Evolutionary conservation across 352 stramenopile species (phyloP), one percentile per base, ranked within the genome.

Genomic region (Pythium phragmitis): DNA sequence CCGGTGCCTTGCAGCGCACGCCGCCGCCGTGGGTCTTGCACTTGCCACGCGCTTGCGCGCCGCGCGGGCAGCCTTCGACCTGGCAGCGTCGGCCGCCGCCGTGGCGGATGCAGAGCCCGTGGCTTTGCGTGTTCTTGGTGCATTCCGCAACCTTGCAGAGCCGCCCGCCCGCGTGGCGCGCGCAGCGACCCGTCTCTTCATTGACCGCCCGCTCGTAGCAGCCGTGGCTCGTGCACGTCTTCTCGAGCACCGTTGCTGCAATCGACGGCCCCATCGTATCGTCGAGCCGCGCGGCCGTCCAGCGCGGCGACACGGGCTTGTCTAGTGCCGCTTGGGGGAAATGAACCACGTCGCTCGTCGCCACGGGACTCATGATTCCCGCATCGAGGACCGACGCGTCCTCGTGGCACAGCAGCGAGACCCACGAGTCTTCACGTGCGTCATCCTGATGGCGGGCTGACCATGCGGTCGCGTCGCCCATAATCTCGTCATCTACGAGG

Each of bases 21-120:
- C 76, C 76, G 34, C 76, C 76, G 37, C 76, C 76, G 37, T 85
- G 76, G 2, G 65, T 47, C 54, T 85, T 85, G 73, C 76, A 85
- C 33, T 70, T 70, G 28, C 76, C 76, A 23, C 68, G 72, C 5
- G 70, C 72, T 48, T 85, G 76, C 17, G 76, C 76, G 16, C 70
- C 74, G 17, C 72, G 79, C 8, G 56, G 49, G 45, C 79, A 88
- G 46, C 76, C 71, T 28, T 74, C 57, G 23, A 85, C 63, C 4
- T 57, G 60, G 68, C 76, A 85, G 8, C 74, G 65, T n/a, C 70
- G 67, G 23, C 64, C 72, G 14, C 68, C 68, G 17, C 72, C 68
- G 54, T 78, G 72, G 23, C 60, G 67, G 17, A 72, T 77, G 57
- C 73, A 80, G 48, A 57, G 67, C 3, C 75, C 75, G n/a, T 65